Conservation (phyloP, 2,329 filamentous ascomycete genomes). For the Penicillium palitans region DNA sequence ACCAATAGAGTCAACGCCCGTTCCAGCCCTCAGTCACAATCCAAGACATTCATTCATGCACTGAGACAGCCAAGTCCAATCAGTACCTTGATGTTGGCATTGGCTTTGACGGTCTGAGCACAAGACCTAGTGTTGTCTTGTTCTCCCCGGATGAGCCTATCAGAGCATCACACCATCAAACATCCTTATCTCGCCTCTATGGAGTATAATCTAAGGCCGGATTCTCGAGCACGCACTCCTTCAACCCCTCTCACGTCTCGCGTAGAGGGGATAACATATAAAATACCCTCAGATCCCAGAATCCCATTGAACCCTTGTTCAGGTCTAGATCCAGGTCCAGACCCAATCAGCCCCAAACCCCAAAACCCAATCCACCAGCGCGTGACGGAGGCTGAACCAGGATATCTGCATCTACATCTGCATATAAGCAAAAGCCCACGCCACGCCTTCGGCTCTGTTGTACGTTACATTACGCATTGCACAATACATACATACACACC, state of each 20-base stretch:
- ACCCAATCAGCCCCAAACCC: neutral
- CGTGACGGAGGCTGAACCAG: conserved; percentile 2
- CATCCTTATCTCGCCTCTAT: neutral
- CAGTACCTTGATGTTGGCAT: neutral
- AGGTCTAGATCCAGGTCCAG: neutral
- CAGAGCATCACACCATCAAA: neutral
- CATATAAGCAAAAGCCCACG: neutral
- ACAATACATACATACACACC: neutral
- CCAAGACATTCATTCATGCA: neutral
- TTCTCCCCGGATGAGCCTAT: neutral
- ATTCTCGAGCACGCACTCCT: neutral
- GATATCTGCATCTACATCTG: conserved; percentile 2
- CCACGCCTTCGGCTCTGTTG: neutral
- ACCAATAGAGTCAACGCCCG: neutral
- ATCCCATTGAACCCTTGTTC: neutral
- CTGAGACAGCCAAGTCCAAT: neutral
- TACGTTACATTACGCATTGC: neutral
- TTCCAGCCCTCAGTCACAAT: neutral
- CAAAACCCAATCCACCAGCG: neutral
- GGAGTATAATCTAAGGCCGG: too few relatives aligned
- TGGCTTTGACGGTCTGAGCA: neutral
- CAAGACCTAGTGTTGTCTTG: neutral
- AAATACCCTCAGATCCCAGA: neutral
- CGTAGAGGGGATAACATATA: neutral
- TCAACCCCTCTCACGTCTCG: neutral